Base-by-base conservation (phyloP, 1,139 yeast species). In the Yamadazyma epiphylla region DNA sequence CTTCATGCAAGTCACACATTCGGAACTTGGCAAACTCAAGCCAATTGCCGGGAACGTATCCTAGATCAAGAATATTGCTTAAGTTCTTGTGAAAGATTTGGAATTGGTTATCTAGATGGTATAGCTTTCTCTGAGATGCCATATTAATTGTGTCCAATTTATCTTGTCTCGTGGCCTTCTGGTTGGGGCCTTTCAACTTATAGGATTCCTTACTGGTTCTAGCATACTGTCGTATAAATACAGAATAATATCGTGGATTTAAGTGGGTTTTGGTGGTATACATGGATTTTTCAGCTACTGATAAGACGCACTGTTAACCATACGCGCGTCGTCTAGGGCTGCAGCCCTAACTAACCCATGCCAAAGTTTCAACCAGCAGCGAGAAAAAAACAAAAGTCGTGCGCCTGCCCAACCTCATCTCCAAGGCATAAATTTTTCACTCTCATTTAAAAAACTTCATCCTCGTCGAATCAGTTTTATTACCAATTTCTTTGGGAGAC, bases 1-100 rank as follows among this genome's bases (percentile, higher is more conserved):
- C 23, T 3, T 36, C 42, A 39, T 65, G 65, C 3, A 57, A 31
- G 22, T 47, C 44, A 24, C 58, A 49, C 36, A 68, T 41, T 19
- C 55, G 44, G 20, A 51, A 38, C 26, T 53, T 50, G 5, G 95
- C 82, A 19, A 84, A 94, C 43, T 80, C 86, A 9, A 89, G 72
- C 98, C 98, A 91, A 21, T 95, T 89, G 0, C 98, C 98, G 0
- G 98, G 98, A 0, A 95, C 95, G 52, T 73, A 91, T 1, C 98
- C 98, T 15, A 67, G 40, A 38, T 68, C 73, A 4, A 68, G 22
- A 4, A 64, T 61, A 29, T 51, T 55, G 5, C 48, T 48, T 3
- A 63, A 60, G 1, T 32, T 28, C 6, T 36, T 16, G 33, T 54
- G 43, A 36, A 66, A 55, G 3, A 67, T 41, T 1, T 41, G 33